Base-by-base conservation (phyloP, 2,329 filamentous ascomycete species). In the Pseudovirgaria hyperparasitica region DNA sequence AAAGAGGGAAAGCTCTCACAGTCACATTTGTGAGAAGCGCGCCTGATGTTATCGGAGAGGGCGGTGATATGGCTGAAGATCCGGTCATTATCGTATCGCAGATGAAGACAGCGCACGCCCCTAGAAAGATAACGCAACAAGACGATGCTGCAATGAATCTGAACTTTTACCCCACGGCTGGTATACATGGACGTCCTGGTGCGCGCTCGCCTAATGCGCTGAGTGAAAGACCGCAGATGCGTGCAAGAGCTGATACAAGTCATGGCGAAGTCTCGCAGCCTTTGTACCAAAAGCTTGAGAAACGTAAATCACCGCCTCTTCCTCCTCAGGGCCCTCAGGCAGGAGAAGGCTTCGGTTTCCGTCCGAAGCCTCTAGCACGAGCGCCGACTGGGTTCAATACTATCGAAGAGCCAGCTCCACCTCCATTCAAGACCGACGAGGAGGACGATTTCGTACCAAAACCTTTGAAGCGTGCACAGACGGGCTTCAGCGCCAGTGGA, bases 21-120 rank as follows among this genome's bases (percentile, higher is more conserved):
- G 86, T 94, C 19, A 71, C 65, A 30, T 94, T 94, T 43, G 69
- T 67, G 27, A 72, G 81, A 39, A 67, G 66, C 7, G 63, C 67
- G 29, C 85, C 86, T 5, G 78, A 84, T 24, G 56, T 93, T 35
- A 94, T 96, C 45, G 87, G 87, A 24, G 77, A 87, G 52, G 87
- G 87, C 31, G 87, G 87, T 18, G 87, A 94, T 45, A 85, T 93
- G 51, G 77, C 79, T 29, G 74, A 81, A 28, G 59, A 68, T 6
- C 80, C 81, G 2, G 70, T 75, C 2, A 61, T 72, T 12, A 79
- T 90, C 46, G 76, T 93, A 29, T 75, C 72, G 5, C 65, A 62
- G 46, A 61, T 58, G 35, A 76, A 67, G 51, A 49, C 47, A 32
- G 36, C 42, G 16, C 36, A 30, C 33, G n/a, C n/a, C n/a, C n/a